Conservation (phyloP, 768 basidiomycete genomes). For the Boletus insuetus region DNA sequence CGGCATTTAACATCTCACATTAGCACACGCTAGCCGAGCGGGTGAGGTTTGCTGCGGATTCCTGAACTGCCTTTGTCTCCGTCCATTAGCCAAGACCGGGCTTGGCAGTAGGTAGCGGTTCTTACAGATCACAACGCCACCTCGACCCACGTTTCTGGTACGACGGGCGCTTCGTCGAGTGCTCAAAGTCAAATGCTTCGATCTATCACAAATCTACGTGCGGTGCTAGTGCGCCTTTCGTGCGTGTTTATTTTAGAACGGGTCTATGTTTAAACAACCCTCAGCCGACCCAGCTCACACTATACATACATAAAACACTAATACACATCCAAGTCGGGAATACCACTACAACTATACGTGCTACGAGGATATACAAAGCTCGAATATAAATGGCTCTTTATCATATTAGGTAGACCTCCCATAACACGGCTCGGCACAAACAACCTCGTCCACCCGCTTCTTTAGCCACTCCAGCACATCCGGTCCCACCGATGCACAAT, state of each 20-base stretch:
- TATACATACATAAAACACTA: slow-evolving; percentile 18
- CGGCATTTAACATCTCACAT: no score
- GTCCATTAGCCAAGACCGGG: neutral
- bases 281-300: no score
- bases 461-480: slow-evolving; percentile 72
- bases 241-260: no score
- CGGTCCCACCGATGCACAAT: slow-evolving; percentile 62
- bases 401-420: slow-evolving; percentile 33
- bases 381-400: neutral
- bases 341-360: neutral
- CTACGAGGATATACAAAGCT: slow-evolving; percentile 3
- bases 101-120: no score
- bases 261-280: no score
- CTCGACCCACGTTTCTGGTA: neutral
- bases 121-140: neutral
- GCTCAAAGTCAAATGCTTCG: slow-evolving; percentile 11
- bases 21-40: neutral
- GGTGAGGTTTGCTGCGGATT: neutral
- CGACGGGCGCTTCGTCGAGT: neutral
- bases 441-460: slow-evolving; percentile 57
- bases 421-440: slow-evolving; percentile 57
- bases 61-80: neutral
- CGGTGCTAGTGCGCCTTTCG: slow-evolving; percentile 14
- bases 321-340: slow-evolving; percentile 14
- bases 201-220: slow-evolving; percentile 5